A percentile compares a stretch with the other conserved stretches of the same genome.
Conservation (phyloP, 2,329 filamentous ascomycete species). For the Beauveria australis region DNA sequence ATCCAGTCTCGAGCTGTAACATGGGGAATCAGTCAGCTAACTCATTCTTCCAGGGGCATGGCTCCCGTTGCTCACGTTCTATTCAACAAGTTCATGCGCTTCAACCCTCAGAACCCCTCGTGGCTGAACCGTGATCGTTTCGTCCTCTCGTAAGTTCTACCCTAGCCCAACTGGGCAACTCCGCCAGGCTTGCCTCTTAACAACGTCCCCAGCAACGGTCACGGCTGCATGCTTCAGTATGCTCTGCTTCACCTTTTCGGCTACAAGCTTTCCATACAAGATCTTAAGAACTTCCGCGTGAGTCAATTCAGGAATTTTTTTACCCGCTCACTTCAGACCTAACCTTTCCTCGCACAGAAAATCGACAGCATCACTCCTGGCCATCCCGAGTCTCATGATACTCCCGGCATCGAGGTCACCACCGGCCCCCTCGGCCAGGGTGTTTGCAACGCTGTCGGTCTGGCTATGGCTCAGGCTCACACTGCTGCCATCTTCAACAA, state of each 20-base stretch:
- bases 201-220: slow-evolving; percentile 66
- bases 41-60: slow-evolving; percentile 52
- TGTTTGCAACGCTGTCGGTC: slow-evolving; percentile 93
- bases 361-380: slow-evolving; percentile 76
- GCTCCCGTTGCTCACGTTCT: slow-evolving; percentile 93
- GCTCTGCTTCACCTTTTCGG: slow-evolving; percentile 94
- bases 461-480: slow-evolving; percentile 93
- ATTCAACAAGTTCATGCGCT: slow-evolving; percentile 98
- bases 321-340: neutral
- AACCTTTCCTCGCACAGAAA: slow-evolving; percentile 23
- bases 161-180: slow-evolving; percentile 1
- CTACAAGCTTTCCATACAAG: slow-evolving; percentile 77
- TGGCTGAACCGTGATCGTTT: slow-evolving; percentile 98
- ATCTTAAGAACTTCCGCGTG: slow-evolving; percentile 95
- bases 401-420: slow-evolving; percentile 93
- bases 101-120: slow-evolving; percentile 98
- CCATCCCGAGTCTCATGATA: slow-evolving; percentile 95
- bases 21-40: slow-evolving; percentile 23
- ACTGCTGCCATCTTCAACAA: slow-evolving; percentile 92
- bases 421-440: slow-evolving; percentile 96
- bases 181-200: slow-evolving; percentile 1
- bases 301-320: slow-evolving; percentile 27
- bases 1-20: neutral
- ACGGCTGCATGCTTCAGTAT: slow-evolving; percentile 99
- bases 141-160: slow-evolving; percentile 84